phyloP scores from a whole-genome alignment of 208 protist genomes.

The Strigomonas culicis region DNA sequence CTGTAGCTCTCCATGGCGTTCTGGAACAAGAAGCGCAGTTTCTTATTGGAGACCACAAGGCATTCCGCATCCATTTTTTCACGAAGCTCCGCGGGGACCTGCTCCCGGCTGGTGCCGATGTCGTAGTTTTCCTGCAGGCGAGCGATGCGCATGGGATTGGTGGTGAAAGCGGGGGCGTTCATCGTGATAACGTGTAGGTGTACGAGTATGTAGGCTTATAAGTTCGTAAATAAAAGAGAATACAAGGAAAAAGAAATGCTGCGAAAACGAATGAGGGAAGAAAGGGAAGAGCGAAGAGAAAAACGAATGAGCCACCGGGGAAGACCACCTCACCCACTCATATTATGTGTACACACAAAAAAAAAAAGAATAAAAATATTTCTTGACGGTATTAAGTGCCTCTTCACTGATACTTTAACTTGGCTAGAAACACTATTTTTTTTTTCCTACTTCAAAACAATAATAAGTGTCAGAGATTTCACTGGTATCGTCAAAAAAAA shows the following conservation, averaged over 20 bases:
- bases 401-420: too few species aligned
- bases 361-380: too few species aligned
- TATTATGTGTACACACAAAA: too few species aligned
- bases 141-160: constrained; percentile 48
- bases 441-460: too few species aligned
- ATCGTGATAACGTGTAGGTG: too few species aligned
- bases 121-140: constrained; percentile 74
- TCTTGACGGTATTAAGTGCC: too few species aligned
- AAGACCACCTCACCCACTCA: too few species aligned
- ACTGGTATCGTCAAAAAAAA: too few species aligned
- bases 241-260: not conserved
- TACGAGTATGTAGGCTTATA: too few species aligned
- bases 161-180: constrained; percentile 63
- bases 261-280: not conserved
- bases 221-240: not conserved
- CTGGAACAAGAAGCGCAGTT: not conserved
- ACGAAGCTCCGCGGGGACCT: constrained; percentile 37
- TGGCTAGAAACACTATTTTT: constrained; percentile 1
- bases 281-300: not conserved
- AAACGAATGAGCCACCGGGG: constrained; percentile 1
- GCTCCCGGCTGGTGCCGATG: constrained; percentile 52
- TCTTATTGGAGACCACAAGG: constrained; percentile 27
- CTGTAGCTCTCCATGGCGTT: constrained; percentile 71
- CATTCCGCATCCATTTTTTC: constrained; percentile 47
- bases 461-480: too few species aligned